Percentiles rank a stretch among this genome's conserved stretches.
phyloP scores from a whole-genome alignment of 805 yeast genomes.

The Candida yuanshanica region DNA sequence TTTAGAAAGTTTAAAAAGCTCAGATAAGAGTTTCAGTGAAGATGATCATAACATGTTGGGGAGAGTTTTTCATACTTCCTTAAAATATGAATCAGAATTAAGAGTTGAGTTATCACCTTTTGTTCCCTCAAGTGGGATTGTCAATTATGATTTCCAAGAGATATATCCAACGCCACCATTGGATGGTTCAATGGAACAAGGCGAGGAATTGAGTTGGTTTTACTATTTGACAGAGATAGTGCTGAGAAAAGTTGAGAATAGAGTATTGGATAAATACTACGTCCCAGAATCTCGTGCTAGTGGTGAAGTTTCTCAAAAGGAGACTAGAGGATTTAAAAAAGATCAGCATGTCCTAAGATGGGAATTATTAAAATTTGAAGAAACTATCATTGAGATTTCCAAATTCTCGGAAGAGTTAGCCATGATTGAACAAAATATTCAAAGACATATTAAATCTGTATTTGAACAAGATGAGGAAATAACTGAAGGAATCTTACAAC shows the following conservation, averaged over 20 bases:
- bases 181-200: constrained; percentile 10
- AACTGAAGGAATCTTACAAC: constrained; percentile 10
- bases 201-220: constrained; percentile 22
- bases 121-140: constrained; percentile 22
- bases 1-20: constrained; percentile 15
- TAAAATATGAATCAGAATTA: constrained; percentile 21
- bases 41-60: constrained; percentile 14
- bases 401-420: constrained; percentile 15
- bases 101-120: constrained; percentile 22
- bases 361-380: constrained; percentile 12
- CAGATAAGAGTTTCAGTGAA: constrained; percentile 15
- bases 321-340: constrained; percentile 9
- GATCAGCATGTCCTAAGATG: constrained; percentile 15
- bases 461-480: constrained; percentile 11
- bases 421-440: constrained; percentile 17
- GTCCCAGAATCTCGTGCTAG: constrained; percentile 9
- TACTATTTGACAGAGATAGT: constrained; percentile 21
- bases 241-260: constrained; percentile 21
- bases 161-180: constrained; percentile 21
- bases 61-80: constrained; percentile 20
- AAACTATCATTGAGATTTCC: constrained; percentile 5
- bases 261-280: constrained; percentile 20
- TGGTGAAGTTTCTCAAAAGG: constrained; percentile 4
- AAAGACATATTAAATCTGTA: constrained; percentile 10
- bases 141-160: constrained; percentile 19